Evolutionary conservation across 768 basidiomycete genomes (phyloP).

Genomic region (Dentipellis sp.): DNA sequence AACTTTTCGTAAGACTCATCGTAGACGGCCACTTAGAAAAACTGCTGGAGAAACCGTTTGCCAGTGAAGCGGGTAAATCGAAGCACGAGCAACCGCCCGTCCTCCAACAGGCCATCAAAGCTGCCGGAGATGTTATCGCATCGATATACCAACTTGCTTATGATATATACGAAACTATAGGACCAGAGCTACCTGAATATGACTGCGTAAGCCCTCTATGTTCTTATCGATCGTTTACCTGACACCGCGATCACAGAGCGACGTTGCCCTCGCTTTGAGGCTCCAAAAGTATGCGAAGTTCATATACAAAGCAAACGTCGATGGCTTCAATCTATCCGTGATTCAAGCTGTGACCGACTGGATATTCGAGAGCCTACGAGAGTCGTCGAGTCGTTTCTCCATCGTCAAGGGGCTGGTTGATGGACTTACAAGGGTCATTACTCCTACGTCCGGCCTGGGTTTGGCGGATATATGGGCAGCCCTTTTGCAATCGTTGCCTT

Average conservation of each 20-base stretch:
- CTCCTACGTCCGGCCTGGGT: slow-evolving; percentile 62
- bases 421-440: slow-evolving; percentile 38
- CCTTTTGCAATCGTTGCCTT: slow-evolving; percentile 19
- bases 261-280: slow-evolving; percentile 6
- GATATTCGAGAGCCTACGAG: slow-evolving; percentile 29
- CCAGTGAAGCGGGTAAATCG: not conserved
- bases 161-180: not conserved
- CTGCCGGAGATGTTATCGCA: not conserved
- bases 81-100: not conserved
- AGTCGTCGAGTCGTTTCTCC: slow-evolving; percentile 26
- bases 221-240: not conserved
- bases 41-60: not conserved
- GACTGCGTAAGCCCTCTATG: not conserved
- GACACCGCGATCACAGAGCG: slow-evolving; percentile 1
- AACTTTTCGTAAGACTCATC: slow-evolving; percentile 10
- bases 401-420: slow-evolving; percentile 23
- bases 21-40: not conserved
- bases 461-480: slow-evolving; percentile 64
- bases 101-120: not conserved
- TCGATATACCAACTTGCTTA: not conserved
- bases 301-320: not conserved
- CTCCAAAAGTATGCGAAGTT: slow-evolving; percentile 8
- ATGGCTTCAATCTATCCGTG: slow-evolving; percentile 37
- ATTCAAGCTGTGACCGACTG: slow-evolving; percentile 49
- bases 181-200: not conserved